Evolutionary conservation across 2,329 filamentous ascomycete species (phyloP), one percentile per base, ranked within the genome.

Genomic region (Dryadomyces quercivorus): DNA sequence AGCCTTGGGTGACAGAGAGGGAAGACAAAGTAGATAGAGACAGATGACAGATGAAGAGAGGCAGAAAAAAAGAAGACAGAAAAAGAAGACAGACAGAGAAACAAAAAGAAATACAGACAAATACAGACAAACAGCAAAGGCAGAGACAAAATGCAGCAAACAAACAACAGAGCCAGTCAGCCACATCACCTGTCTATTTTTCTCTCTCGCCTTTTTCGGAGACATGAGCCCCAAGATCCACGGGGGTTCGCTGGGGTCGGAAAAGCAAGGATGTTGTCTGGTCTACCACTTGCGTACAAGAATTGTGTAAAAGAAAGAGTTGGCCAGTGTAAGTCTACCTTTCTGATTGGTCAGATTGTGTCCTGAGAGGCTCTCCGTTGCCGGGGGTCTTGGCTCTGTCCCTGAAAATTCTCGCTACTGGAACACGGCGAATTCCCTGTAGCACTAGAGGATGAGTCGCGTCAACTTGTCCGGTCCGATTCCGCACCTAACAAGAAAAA

Each of bases 221-320:
- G 46, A 31, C 26, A 31, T 31, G 26, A 31, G 8, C 26, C 26
- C 26, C 26, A 31, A 31, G 26, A 31, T 31, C 26, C 26, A 31
- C 8, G 26, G 26, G 26, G 26, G 26, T 31, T 31, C 26, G 4
- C 4, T 31, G 26, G 26, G 26, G 26, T 31, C 26, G 26, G 26
- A 31, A 31, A 31, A 31, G 26, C 26, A 31, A 31, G 36, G 36
- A 40, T 40, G 15, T 8, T 12, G 10, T 40, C 10, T 16, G 36
- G 10, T 8, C 36, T 40, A 40, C 15, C 2, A 3, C 15, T 21
- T 21, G 22, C 40, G 42, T 44, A 52, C 40, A 52, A 10, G 22
- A 52, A 52, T 34, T 52, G 50, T 10, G 50, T 52, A 52, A 52
- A 44, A 45, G 50, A 45, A 52, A 52, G 34, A 45, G n/a, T 12